These are phyloP conservation scores for Salvia sclarea DNA, from an alignment of 305 asterid species.

Conservation along the genomic window DNA sequence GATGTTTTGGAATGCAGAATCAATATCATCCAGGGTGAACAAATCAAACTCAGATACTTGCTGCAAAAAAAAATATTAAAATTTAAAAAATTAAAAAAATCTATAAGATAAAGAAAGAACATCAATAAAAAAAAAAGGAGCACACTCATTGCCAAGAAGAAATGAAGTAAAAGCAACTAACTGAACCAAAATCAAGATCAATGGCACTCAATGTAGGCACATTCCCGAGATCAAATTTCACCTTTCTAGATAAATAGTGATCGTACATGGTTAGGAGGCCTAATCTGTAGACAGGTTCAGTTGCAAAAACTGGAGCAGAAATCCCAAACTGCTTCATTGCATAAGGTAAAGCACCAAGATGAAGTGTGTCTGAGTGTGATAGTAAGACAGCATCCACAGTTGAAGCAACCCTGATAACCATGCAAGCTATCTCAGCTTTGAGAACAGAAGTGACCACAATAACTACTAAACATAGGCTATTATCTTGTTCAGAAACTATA, in stretches of 20 bases:
- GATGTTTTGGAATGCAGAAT: conserved; percentile 75
- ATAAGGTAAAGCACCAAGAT: conserved; percentile 92
- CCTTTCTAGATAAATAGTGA: conserved; percentile 92
- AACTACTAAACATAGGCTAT: conserved; percentile 11
- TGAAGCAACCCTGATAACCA: conserved; percentile 79
- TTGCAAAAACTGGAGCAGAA: conserved; percentile 81
- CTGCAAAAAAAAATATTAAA: no score
- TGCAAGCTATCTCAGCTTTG: conserved; percentile 32
- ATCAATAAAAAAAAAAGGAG: no score
- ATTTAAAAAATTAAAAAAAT: no score
- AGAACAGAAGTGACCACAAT: conserved; percentile 3
- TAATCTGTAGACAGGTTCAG: conserved; percentile 91
- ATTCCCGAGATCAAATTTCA: conserved; percentile 39
- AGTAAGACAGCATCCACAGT: conserved; percentile 91
- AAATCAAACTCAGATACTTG: no score
- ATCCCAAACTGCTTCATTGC: conserved; percentile 88
- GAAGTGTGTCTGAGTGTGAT: conserved; percentile 93
- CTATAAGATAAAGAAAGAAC: no score
- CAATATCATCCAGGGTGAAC: no score
- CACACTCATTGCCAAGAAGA: no score
- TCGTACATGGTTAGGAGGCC: conserved; percentile 96
- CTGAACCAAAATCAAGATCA: conserved; percentile 28
- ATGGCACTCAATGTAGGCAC: conserved; percentile 11
- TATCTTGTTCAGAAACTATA: conserved; percentile 12
- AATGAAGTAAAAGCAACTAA: conserved; percentile 25